A percentile compares a stretch with the other conserved stretches of the same genome.
These are phyloP conservation scores for Cystofilobasidium capitatum DNA, from an alignment of 768 basidiomycete genomes.

Conservation along the genomic window DNA sequence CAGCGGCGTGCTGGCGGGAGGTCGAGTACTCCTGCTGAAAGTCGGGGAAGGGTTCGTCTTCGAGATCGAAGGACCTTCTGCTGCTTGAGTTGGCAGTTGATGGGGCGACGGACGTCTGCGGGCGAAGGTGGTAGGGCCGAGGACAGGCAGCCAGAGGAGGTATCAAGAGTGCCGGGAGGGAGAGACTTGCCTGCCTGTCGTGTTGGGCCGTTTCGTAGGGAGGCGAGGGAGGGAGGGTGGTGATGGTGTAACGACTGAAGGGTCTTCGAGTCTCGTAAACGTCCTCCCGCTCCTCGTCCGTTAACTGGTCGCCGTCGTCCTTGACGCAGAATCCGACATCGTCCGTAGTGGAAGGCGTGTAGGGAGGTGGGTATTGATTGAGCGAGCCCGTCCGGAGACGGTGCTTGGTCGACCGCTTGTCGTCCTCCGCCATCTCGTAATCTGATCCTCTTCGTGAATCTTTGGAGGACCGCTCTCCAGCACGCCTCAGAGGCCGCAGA, in stretches of 20 bases:
- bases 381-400: neutral
- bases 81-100: neutral
- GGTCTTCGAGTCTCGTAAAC: neutral
- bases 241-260: neutral
- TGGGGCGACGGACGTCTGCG: neutral
- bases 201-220: neutral
- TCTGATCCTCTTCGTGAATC: slow-evolving; percentile 9
- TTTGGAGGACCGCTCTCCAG: neutral
- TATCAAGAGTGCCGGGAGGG: neutral
- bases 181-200: too few relatives aligned
- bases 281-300: neutral
- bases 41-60: neutral
- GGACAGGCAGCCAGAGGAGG: neutral
- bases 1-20: neutral
- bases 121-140: slow-evolving; percentile 2
- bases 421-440: neutral
- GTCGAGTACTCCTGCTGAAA: slow-evolving; percentile 13
- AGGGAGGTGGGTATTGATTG: slow-evolving; percentile 8
- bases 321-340: neutral
- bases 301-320: too few relatives aligned
- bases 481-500: slow-evolving; percentile 11
- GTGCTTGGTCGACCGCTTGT: neutral
- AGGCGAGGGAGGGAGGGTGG: slow-evolving; percentile 5
- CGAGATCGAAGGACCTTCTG: neutral
- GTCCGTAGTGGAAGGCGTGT: slow-evolving; percentile 8